phyloP scores from a whole-genome alignment of 2,329 filamentous ascomycete genomes.

The Fusarium sp. region DNA sequence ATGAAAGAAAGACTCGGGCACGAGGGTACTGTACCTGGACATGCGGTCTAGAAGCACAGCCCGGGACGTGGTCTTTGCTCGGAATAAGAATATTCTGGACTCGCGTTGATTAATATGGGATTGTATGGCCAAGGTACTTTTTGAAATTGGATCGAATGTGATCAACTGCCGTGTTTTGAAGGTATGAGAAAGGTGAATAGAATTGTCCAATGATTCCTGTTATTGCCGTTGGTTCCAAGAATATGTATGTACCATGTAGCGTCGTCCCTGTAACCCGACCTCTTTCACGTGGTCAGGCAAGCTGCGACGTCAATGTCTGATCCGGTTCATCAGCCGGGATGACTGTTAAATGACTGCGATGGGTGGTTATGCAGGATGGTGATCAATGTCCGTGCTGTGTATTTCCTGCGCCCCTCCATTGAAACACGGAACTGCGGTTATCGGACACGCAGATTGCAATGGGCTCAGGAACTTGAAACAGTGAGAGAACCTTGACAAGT shows the following conservation, averaged over 20 bases:
- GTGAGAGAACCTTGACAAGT: too few species aligned
- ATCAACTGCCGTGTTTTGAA: neutral
- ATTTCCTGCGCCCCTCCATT: conserved; percentile 3
- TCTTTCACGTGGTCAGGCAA: conserved; percentile 31
- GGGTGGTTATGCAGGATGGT: conserved; percentile 29
- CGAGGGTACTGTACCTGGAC: conserved; percentile 14
- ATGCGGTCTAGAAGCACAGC: conserved; percentile 21
- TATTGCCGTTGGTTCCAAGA: too few species aligned
- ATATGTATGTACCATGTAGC: too few species aligned
- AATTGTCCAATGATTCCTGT: conserved; percentile 5
- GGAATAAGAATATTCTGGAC: neutral
- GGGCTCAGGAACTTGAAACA: neutral
- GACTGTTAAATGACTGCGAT: conserved; percentile 16
- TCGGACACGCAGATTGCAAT: too few species aligned
- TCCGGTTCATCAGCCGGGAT: neutral
- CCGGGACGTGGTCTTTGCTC: conserved; percentile 6
- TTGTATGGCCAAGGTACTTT: neutral
- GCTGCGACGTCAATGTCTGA: conserved; percentile 3
- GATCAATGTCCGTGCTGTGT: conserved; percentile 35
- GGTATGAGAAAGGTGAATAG: conserved; percentile 6
- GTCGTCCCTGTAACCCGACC: conserved; percentile 8
- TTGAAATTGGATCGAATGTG: neutral
- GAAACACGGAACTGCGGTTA: neutral
- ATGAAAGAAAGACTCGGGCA: neutral
- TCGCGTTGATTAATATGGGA: neutral